Base-by-base conservation (phyloP, 345 rosid genomes). In the Alliaria petiolata region DNA sequence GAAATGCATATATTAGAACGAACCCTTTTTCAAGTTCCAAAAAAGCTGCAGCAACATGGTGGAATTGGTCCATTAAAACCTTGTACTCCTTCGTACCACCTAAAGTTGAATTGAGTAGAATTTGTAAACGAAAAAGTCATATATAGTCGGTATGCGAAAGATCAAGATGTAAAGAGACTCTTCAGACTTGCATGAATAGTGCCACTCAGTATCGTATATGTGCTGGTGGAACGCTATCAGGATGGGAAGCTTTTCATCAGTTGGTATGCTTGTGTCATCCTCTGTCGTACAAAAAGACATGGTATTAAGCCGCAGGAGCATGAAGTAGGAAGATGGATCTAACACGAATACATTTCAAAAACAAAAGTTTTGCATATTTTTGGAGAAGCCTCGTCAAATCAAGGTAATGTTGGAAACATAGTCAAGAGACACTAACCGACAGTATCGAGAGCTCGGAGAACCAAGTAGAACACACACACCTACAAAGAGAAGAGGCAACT, bases 361-460 rank as follows among this genome's bases (percentile, higher is more conserved):
- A 39, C 35, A n/a, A n/a, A n/a, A n/a, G n/a, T n/a, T n/a, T n/a
- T n/a, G n/a, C n/a, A 49, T 47, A 65, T 56, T n/a, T 22, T 30
- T 40, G 1, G 45, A 60, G 53, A 62, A 46, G 50, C 63, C 8
- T 7, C 50, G 43, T 42, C 2, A 28, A 4, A 53, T 52, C 22
- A 67, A 59, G 25, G 12, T 30, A 51, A 30, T 38, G 16, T 69
- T 62, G 19, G 52, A 69, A 69, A 71, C 64, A 70, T 28, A 60
- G 74, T 69, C 7, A 46, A 52, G 40, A 44, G 28, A 70, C 47
- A 85, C 95, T 55, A 73, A 93, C 97, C 98, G 64, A 93, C 96
- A 17, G 98, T 93, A 63, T 93, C 98, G 38, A 93, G 97, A 59
- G 97, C 98, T 65, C 96, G 90, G 55, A 91, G 96, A 79, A 93